These are phyloP conservation scores for Phanerochaete carnosa DNA, from an alignment of 768 basidiomycete species.

Conservation along the genomic window DNA sequence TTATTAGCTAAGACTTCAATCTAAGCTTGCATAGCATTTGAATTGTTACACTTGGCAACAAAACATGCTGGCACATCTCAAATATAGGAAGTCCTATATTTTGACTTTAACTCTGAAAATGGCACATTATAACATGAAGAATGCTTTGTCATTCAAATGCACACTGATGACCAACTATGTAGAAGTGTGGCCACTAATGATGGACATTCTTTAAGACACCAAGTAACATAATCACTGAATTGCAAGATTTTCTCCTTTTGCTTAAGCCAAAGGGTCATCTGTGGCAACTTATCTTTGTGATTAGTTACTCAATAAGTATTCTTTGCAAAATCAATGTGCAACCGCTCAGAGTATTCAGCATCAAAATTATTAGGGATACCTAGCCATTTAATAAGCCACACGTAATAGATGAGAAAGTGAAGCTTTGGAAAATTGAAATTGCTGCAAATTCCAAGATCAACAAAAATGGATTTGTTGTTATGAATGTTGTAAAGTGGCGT, in stretches of 20 bases:
- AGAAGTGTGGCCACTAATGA: no score
- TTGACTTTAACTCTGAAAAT: no score
- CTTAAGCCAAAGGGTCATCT: constrained; percentile 38
- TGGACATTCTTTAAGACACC: constrained; percentile 12
- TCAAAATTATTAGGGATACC: constrained; percentile 38
- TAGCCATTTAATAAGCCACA: constrained; percentile 22
- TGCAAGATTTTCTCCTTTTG: constrained; percentile 25
- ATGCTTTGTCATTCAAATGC: no score
- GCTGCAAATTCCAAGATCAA: constrained; percentile 28
- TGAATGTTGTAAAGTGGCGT: constrained; percentile 32
- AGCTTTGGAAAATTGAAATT: constrained; percentile 44
- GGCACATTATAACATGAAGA: no score
- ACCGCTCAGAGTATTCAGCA: constrained; percentile 35
- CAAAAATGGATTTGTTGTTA: constrained; percentile 32
- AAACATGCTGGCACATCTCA: no score
- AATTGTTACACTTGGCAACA: no score
- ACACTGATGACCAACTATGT: no score
- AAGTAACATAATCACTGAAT: constrained; percentile 14
- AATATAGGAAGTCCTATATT: no score
- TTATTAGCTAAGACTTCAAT: no score
- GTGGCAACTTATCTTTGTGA: constrained; percentile 22
- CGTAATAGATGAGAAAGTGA: constrained; percentile 34
- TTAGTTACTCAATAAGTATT: constrained; percentile 32
- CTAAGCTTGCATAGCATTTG: no score
- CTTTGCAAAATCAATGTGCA: constrained; percentile 41